Percentiles rank a stretch among this genome's conserved stretches.
Conservation (phyloP, 805 yeast genomes). For the Candida pseudofarinosa region DNA sequence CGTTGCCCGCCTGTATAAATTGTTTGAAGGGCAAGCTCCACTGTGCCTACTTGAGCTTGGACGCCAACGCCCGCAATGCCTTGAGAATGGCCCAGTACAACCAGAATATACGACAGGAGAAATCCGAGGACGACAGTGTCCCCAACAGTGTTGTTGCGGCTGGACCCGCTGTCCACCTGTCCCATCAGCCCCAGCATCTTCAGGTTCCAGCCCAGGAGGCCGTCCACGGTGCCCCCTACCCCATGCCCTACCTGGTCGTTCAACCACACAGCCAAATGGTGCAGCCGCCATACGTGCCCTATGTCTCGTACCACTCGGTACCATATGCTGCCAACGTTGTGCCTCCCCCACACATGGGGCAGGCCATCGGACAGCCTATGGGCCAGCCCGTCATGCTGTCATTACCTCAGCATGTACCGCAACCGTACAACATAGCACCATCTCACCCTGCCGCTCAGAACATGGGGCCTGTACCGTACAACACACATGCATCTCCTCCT, state of each 20-base stretch:
- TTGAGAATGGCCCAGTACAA: slow-evolving; percentile 47
- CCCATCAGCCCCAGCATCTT: slow-evolving; percentile 3
- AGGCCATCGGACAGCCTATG: neutral
- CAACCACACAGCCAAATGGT: slow-evolving; percentile 12
- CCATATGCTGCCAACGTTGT: slow-evolving; percentile 4
- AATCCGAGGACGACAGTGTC: slow-evolving; percentile 10
- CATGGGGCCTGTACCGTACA: neutral
- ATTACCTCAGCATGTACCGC: neutral
- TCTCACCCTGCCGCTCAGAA: neutral
- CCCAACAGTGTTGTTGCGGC: slow-evolving; percentile 4
- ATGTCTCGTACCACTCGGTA: slow-evolving; percentile 21
- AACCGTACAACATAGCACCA: neutral
- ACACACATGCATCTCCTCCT: neutral
- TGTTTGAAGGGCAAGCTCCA: slow-evolving; percentile 44
- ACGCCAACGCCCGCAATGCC: slow-evolving; percentile 47
- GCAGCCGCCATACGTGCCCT: slow-evolving; percentile 25
- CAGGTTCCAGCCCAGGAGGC: neutral
- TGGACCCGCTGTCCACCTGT: neutral
- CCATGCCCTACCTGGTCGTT: slow-evolving; percentile 12
- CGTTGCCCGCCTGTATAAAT: slow-evolving; percentile 45
- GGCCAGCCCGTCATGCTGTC: neutral
- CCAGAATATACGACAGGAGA: slow-evolving; percentile 28
- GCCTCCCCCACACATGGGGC: neutral
- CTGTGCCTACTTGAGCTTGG: slow-evolving; percentile 44
- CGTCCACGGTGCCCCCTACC: slow-evolving; percentile 2